Percentiles rank a stretch among this genome's conserved stretches.
These are phyloP conservation scores for Phytopythium sindhum DNA, from an alignment of 352 stramenopile species.

Conservation along the genomic window DNA sequence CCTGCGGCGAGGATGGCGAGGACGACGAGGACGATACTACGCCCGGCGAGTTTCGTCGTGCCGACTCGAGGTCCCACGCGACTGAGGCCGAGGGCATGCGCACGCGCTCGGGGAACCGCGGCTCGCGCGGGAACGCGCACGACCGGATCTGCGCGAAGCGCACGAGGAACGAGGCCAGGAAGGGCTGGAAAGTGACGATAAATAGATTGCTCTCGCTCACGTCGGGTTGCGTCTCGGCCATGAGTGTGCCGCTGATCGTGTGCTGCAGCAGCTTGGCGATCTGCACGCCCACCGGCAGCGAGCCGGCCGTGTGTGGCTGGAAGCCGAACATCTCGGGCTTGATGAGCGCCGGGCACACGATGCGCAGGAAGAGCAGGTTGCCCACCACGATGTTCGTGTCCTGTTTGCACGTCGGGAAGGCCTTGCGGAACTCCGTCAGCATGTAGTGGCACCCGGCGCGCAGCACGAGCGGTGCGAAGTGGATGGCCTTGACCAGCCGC, in stretches of 20 bases:
- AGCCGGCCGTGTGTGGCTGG: constrained; percentile 42
- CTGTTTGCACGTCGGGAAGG: constrained; percentile 62
- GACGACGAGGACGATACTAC: neutral
- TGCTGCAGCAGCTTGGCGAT: constrained; percentile 81
- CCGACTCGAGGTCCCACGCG: constrained; percentile 24
- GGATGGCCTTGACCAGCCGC: constrained; percentile 64
- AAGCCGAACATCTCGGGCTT: constrained; percentile 84
- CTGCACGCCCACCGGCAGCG: constrained; percentile 56
- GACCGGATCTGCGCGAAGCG: constrained; percentile 54
- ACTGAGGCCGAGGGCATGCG: constrained; percentile 20
- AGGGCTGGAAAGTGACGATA: constrained; percentile 59
- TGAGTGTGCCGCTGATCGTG: constrained; percentile 56
- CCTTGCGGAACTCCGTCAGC: constrained; percentile 62
- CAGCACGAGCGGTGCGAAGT: constrained; percentile 70
- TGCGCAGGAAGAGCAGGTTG: constrained; percentile 68
- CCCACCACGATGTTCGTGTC: constrained; percentile 71
- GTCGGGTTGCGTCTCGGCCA: constrained; percentile 47
- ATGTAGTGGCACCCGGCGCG: constrained; percentile 71
- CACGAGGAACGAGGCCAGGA: constrained; percentile 55
- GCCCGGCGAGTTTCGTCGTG: constrained; percentile 2
- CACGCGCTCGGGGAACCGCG: constrained; percentile 13
- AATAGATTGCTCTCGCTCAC: constrained; percentile 53
- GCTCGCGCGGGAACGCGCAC: constrained; percentile 19
- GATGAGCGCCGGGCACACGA: constrained; percentile 73
- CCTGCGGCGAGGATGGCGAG: constrained; percentile 19